A percentile compares a stretch with the other conserved stretches of the same genome.
Conservation (phyloP, 2,329 filamentous ascomycete genomes). For the Microthyrium microscopicum region DNA sequence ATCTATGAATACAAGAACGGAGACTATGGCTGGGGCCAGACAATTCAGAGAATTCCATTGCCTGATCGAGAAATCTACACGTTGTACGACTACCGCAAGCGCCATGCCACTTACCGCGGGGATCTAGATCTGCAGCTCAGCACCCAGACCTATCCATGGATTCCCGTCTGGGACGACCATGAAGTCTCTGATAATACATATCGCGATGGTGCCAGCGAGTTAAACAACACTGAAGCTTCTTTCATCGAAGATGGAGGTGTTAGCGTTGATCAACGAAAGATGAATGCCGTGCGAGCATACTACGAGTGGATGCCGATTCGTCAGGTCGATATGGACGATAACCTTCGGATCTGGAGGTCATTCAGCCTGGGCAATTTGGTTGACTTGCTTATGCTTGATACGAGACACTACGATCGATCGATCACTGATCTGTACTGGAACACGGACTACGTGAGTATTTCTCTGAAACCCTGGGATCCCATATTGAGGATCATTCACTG, state of each 20-base stretch:
- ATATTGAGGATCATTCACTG: no score
- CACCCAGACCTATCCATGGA: slow-evolving; percentile 26
- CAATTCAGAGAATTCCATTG: slow-evolving; percentile 16
- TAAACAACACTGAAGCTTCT: slow-evolving; percentile 28
- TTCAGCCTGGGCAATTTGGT: slow-evolving; percentile 26
- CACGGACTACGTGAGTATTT: slow-evolving; percentile 9
- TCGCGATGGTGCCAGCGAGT: slow-evolving; percentile 21
- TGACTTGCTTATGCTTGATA: slow-evolving; percentile 28
- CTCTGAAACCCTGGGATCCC: no score
- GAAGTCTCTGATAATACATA: slow-evolving; percentile 26
- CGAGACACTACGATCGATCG: slow-evolving; percentile 25
- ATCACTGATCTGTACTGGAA: slow-evolving; percentile 23
- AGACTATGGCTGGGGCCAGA: slow-evolving; percentile 20
- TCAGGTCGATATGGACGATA: slow-evolving; percentile 28
- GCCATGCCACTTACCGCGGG: slow-evolving; percentile 24
- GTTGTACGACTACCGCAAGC: slow-evolving; percentile 27
- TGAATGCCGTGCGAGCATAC: slow-evolving; percentile 29
- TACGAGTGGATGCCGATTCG: slow-evolving; percentile 28
- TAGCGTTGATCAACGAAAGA: slow-evolving; percentile 27
- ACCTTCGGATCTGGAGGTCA: slow-evolving; percentile 25
- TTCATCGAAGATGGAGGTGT: slow-evolving; percentile 22
- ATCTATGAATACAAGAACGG: slow-evolving; percentile 26
- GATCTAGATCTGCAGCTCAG: slow-evolving; percentile 24
- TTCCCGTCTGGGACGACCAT: slow-evolving; percentile 15
- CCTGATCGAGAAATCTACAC: slow-evolving; percentile 23